phyloP scores from a whole-genome alignment of 371 early-diverging fungal species.

The Gilbertella persicaria region DNA sequence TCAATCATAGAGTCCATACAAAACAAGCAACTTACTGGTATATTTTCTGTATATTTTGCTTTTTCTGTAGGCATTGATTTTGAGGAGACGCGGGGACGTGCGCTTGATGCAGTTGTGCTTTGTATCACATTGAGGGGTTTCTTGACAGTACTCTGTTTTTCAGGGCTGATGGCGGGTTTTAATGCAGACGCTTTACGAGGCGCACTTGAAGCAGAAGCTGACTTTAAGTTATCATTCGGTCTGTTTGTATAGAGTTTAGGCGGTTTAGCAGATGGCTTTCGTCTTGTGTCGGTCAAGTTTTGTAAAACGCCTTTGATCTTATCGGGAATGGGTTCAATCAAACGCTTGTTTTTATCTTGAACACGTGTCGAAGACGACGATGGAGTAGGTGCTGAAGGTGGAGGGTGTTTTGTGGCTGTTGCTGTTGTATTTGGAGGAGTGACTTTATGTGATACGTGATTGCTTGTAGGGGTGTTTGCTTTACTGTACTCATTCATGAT shows the following conservation, averaged over 20 bases:
- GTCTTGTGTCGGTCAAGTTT: slow-evolving; percentile 10
- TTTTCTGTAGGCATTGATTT: slow-evolving; percentile 7
- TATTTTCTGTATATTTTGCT: slow-evolving; percentile 4
- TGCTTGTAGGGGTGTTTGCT: neutral
- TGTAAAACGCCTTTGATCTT: slow-evolving; percentile 16
- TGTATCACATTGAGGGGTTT: neutral
- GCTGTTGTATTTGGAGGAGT: neutral
- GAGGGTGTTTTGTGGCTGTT: neutral
- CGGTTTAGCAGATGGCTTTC: neutral
- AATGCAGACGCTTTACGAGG: slow-evolving; percentile 6
- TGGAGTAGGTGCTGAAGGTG: neutral
- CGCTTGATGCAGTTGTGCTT: neutral
- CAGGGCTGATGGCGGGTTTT: slow-evolving; percentile 7
- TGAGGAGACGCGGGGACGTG: slow-evolving; percentile 13
- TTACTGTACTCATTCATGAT: slow-evolving; percentile 15
- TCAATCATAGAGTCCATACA: no score
- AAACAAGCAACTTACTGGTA: slow-evolving; percentile 4
- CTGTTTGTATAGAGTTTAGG: neutral
- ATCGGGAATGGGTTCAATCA: neutral
- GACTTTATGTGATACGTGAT: neutral
- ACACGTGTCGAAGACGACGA: slow-evolving; percentile 3
- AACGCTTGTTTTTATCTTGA: slow-evolving; percentile 5
- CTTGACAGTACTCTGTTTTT: neutral
- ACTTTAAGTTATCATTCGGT: neutral
- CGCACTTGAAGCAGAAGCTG: neutral